Evolutionary conservation across 495 filamentous ascomycete genomes (phyloP), one percentile per base, ranked within the genome.

Genomic region (Aspergillus saccharolyticus): DNA sequence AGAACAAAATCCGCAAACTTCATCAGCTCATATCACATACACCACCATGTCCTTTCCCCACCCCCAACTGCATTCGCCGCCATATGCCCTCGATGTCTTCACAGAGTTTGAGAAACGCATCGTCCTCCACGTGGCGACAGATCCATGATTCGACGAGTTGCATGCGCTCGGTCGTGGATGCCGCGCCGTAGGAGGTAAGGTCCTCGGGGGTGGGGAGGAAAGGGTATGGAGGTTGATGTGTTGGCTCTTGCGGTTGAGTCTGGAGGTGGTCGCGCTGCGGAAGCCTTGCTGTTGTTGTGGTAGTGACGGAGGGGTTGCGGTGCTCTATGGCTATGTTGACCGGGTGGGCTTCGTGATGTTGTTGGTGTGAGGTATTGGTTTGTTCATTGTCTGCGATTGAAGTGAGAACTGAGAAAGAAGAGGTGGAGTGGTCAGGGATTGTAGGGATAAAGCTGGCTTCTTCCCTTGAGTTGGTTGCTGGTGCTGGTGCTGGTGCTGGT

Each of bases 71-170:
- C 59, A 79, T 70, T 21, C 77, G 73, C 47, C 57, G 65, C 76
- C 77, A 80, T 9, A 70, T 63, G 0, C 63, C 66, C 54, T 82
- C 75, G 0, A 80, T 62, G 67, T 78, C 77, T 47, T 72, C 63
- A 28, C 70, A 74, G 14, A 82, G 63, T 42, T 67, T 59, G 22
- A 71, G 53, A 42, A 82, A 82, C 4, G 60, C 64, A 25, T 78
- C 74, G 46, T 82, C 75, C 28, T 76, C 62, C 2, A 80, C 56
- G 46, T 74, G 68, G 22, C 71, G 66, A 42, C 71, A 74, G 50
- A 82, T 74, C 75, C 74, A 74, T 12, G 70, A 70, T 24, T 78
- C 68, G 17, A 82, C 57, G 4, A 69, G 63, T 5, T 54, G 65
- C 22, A 60, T 62, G 17, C 76, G 68, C 45, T 77, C 74, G 14